phyloP scores from a whole-genome alignment of 2,329 filamentous ascomycete species.

The Tolypocladium nubicola region DNA sequence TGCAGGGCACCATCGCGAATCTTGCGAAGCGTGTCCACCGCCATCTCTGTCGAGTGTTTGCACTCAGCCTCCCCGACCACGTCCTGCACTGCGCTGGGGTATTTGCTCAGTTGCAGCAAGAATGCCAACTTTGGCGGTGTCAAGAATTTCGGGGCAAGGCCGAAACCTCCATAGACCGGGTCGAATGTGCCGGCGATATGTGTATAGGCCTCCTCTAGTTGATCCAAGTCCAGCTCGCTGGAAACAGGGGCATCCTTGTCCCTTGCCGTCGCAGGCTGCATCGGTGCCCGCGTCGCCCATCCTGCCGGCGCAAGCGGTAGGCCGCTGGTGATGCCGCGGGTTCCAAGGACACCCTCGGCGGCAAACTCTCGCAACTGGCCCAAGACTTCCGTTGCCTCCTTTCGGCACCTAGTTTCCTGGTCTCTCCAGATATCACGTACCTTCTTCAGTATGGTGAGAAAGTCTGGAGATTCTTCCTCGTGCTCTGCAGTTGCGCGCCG shows the following conservation, averaged over 20 bases:
- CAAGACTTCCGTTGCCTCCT: slow-evolving; percentile 75
- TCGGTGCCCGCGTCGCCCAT: slow-evolving; percentile 19
- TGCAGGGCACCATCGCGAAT: slow-evolving; percentile 50
- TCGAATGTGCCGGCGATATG: slow-evolving; percentile 79
- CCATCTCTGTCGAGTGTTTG: slow-evolving; percentile 64
- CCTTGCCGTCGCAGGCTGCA: slow-evolving; percentile 10
- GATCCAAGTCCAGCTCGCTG: slow-evolving; percentile 75
- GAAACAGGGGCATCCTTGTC: slow-evolving; percentile 25
- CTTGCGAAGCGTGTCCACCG: slow-evolving; percentile 64
- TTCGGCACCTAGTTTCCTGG: slow-evolving; percentile 71
- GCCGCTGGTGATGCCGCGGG: slow-evolving; percentile 20
- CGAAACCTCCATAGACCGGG: slow-evolving; percentile 68
- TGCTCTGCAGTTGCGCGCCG: slow-evolving; percentile 23
- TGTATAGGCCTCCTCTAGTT: slow-evolving; percentile 80
- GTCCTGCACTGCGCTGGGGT: slow-evolving; percentile 64
- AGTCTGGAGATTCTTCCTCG: slow-evolving; percentile 58
- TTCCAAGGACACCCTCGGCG: slow-evolving; percentile 66
- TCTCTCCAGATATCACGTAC: slow-evolving; percentile 67
- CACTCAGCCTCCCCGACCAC: slow-evolving; percentile 81
- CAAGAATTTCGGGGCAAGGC: slow-evolving; percentile 74
- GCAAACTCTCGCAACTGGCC: slow-evolving; percentile 77
- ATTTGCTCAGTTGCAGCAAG: slow-evolving; percentile 62
- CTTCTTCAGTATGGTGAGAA: slow-evolving; percentile 74
- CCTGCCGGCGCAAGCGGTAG: slow-evolving; percentile 17
- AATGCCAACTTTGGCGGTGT: slow-evolving; percentile 80